Percentiles rank a stretch among this genome's conserved stretches.
Conservation (phyloP, 1,139 yeast genomes). For the Hansenula lynferdii region DNA sequence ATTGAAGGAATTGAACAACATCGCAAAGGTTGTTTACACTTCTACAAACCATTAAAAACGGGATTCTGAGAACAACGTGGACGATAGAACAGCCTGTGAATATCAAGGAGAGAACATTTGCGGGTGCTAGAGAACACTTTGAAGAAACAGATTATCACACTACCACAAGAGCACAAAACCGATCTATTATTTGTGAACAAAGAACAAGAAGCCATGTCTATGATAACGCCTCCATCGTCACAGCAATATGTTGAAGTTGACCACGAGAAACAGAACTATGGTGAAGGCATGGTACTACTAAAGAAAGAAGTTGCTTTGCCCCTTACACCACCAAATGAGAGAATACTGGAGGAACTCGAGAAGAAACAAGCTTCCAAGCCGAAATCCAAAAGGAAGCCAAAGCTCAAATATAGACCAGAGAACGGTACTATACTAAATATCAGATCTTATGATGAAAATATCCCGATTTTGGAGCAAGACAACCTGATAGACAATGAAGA, state of each 20-base stretch:
- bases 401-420: constrained; percentile 35
- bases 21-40: no score
- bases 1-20: not conserved
- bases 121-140: no score
- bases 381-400: constrained; percentile 30
- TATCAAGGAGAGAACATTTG: no score
- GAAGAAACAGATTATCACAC: no score
- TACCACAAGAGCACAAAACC: no score
- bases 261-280: not conserved
- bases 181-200: no score
- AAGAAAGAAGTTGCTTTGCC: not conserved
- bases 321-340: constrained; percentile 4
- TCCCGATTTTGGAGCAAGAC: constrained; percentile 25
- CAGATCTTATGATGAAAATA: constrained; percentile 22
- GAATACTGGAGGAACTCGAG: not conserved
- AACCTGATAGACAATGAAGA: constrained; percentile 29
- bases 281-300: not conserved
- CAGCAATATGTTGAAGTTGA: constrained; percentile 12
- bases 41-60: no score
- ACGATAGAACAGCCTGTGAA: no score
- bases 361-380: not conserved
- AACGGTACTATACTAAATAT: constrained; percentile 36
- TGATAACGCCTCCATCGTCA: constrained; percentile 23
- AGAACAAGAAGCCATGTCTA: no score
- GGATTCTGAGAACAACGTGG: no score